phyloP scores from a whole-genome alignment of 169 alveolate species.

The Blepharisma undulans region DNA sequence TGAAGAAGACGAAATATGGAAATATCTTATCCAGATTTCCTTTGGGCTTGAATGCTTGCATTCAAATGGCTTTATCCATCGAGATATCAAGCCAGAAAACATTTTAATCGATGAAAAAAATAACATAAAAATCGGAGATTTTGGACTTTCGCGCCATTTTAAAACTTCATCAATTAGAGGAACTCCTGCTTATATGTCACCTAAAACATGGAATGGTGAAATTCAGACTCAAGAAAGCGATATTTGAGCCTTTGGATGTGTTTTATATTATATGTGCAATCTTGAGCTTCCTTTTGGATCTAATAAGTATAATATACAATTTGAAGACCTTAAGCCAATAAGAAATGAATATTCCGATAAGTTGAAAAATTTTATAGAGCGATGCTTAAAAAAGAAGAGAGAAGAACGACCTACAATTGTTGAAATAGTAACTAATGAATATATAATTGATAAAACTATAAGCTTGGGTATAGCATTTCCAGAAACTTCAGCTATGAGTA shows the following conservation, averaged over 20 bases:
- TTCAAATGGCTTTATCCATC: background rate
- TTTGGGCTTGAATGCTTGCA: background rate
- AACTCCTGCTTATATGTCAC: background rate
- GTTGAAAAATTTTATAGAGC: slow-evolving; percentile 65
- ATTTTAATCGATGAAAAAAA: background rate
- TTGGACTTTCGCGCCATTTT: background rate
- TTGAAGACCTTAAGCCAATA: no score
- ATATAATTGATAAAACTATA: background rate
- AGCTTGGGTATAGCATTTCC: slow-evolving; percentile 4
- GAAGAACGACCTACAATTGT: slow-evolving; percentile 65
- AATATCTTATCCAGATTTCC: background rate
- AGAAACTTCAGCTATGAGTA: background rate
- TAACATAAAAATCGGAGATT: slow-evolving; percentile 63
- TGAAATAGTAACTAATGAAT: background rate
- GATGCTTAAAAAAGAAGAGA: slow-evolving; percentile 65
- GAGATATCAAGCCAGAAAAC: slow-evolving; percentile 27
- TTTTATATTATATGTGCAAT: slow-evolving; percentile 89
- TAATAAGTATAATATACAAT: no score
- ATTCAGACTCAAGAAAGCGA: slow-evolving; percentile 87
- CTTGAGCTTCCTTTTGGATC: slow-evolving; percentile 89
- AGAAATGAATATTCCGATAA: slow-evolving; percentile 70
- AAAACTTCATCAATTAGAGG: background rate
- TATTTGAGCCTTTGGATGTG: slow-evolving; percentile 97
- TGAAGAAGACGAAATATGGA: background rate
- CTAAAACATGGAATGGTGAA: background rate